Percentiles rank a stretch among this genome's conserved stretches.
phyloP scores from a whole-genome alignment of 1,284 basidiomycete genomes.

The Polyporus tsugae region DNA sequence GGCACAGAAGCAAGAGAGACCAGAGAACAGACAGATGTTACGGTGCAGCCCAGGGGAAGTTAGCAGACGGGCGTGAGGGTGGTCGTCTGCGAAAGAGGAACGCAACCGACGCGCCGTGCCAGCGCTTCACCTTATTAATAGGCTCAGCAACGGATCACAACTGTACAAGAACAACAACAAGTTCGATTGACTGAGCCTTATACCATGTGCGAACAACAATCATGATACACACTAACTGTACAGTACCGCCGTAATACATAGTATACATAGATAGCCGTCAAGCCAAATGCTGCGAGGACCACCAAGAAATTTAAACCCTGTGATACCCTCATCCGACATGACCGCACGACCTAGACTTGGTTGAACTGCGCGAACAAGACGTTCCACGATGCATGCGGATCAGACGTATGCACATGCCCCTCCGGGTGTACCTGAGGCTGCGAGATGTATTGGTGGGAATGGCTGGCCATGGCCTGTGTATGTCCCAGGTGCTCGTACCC shows the following conservation, averaged over 20 bases:
- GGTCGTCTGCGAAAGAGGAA: not conserved
- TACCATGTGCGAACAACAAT: not conserved
- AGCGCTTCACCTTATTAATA: constrained; percentile 7
- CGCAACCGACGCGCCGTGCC: not conserved
- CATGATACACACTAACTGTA: not conserved
- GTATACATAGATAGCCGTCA: not conserved
- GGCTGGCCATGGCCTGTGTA: constrained; percentile 13
- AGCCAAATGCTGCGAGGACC: not conserved
- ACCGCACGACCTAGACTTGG: constrained; percentile 20
- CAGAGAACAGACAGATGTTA: not conserved
- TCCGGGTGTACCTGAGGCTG: constrained; percentile 33
- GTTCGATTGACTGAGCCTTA: not conserved
- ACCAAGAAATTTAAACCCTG: not conserved
- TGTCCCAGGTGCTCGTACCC: constrained; percentile 29
- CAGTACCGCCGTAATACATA: not conserved
- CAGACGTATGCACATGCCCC: constrained; percentile 29
- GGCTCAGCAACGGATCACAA: not conserved
- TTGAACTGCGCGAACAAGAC: constrained; percentile 41
- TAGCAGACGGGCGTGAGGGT: not conserved
- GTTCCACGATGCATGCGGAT: constrained; percentile 41
- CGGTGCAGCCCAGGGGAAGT: not conserved
- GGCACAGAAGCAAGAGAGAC: not conserved
- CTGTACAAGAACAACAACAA: not conserved
- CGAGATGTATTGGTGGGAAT: constrained; percentile 22
- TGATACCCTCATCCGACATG: not conserved